Percentiles rank a stretch among this genome's conserved stretches.
These are phyloP conservation scores for Rhizophagus sp. DNA, from an alignment of 192 early-diverging fungal genomes.

Conservation along the genomic window DNA sequence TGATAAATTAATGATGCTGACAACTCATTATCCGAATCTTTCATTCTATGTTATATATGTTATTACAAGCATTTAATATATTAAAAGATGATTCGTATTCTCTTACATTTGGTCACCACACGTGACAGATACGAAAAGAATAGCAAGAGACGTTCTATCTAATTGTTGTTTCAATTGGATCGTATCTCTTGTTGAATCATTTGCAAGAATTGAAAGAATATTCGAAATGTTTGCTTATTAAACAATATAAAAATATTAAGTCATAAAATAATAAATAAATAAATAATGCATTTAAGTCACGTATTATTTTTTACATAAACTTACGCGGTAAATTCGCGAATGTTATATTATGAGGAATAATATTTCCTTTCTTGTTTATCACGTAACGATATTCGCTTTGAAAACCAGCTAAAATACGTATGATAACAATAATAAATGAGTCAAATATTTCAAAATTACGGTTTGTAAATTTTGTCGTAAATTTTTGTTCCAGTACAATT, in stretches of 20 bases:
- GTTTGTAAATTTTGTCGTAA: neutral
- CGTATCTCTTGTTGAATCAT: neutral
- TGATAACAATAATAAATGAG: conserved; percentile 4
- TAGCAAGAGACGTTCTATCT: conserved; percentile 11
- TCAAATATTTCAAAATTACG: neutral
- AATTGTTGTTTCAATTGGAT: conserved; percentile 1
- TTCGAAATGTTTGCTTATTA: neutral
- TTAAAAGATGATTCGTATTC: neutral
- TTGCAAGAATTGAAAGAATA: neutral
- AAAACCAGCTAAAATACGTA: conserved; percentile 6
- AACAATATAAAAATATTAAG: neutral
- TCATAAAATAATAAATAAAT: neutral
- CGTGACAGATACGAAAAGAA: conserved; percentile 10
- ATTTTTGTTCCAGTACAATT: neutral
- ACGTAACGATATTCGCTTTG: neutral
- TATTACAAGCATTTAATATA: too few species aligned
- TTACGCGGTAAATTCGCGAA: conserved; percentile 15
- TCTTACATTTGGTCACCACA: neutral
- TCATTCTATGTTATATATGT: conserved; percentile 3
- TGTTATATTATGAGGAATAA: neutral
- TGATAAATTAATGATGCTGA: neutral
- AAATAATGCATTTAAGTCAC: too few species aligned
- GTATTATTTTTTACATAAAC: too few species aligned
- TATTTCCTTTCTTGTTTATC: neutral
- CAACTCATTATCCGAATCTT: neutral